Evolutionary conservation across 2,329 filamentous ascomycete species (phyloP), one percentile per base, ranked within the genome.

Genomic region (Aspergillus intermedius): DNA sequence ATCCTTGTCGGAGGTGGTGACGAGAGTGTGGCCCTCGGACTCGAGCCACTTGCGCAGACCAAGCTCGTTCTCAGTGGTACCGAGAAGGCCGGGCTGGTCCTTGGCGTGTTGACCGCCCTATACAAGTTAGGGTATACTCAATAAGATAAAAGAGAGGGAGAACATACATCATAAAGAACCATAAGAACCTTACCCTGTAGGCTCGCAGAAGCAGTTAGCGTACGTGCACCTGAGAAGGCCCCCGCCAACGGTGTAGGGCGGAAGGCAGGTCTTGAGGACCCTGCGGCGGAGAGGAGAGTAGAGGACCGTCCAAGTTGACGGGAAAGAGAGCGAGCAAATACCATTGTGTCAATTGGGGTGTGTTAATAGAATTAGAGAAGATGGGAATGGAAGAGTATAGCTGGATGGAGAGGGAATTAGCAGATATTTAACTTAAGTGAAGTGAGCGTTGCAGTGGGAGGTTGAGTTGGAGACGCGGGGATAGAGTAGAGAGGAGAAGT

Each of bases 1-100:
- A 63, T 98, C 93, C 80, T 98, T 98, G 80, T 96, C 89, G 42
- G 91, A 95, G 57, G 93, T 98, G 64, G 93, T 98, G 61, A 98
- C 82, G 54, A 98, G 83, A 56, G 88, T 94, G 82, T 98, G 93
- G 64, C 93, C 93, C 72, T 94, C 86, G 54, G 91, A 88, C 79
- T 97, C 93, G 61, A 98, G 85, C 91, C 93, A 98, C 76, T 94
- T 91, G 68, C 93, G 84, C 69, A 98, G 79, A 62, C 93, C 93
- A 54, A 98, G 88, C 81, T 98, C 93, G 74, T 97, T 97, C 81
- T 98, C 89, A 44, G 90, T 96, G 56, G 93, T 95, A 66, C 93
- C 93, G 64, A 96, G 83, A 62, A 98, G 81, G 64, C 81, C 82
- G 56, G 91, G 90, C 70, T 94, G 89, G 67, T 96, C 80, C 74